Evolutionary conservation across 768 basidiomycete species (phyloP).

Genomic region (Boletus subparvulus): DNA sequence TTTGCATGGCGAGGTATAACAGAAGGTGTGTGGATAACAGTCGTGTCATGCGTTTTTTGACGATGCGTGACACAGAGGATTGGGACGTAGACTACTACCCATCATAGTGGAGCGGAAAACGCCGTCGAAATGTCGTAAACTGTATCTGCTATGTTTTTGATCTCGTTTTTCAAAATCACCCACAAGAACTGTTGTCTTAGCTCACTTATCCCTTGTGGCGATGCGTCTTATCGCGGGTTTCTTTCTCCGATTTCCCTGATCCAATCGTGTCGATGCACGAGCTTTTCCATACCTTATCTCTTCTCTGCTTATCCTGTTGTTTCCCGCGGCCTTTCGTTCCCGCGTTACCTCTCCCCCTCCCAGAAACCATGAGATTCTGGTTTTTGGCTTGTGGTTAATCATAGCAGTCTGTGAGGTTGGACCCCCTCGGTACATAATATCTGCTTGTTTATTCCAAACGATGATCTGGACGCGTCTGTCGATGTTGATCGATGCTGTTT

Average conservation of each 20-base stretch:
- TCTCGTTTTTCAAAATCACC: conserved; percentile 1
- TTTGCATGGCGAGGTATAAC: conserved; percentile 88
- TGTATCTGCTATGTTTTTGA: conserved; percentile 16
- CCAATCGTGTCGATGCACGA: neutral
- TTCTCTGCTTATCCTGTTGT: neutral
- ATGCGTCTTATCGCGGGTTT: conserved; percentile 1
- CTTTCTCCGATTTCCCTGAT: neutral
- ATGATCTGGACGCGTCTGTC: neutral
- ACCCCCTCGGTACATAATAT: conserved; percentile 4
- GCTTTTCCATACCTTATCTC: conserved; percentile 1
- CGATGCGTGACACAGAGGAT: conserved; percentile 34
- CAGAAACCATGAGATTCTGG: neutral
- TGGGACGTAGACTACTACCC: conserved; percentile 56
- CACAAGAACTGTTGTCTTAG: conserved; percentile 7
- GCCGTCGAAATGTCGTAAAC: neutral
- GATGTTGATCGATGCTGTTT: neutral
- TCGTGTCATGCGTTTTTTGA: neutral
- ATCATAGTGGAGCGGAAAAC: conserved; percentile 22
- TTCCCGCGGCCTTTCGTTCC: neutral
- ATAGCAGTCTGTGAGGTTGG: conserved; percentile 8
- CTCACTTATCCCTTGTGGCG: conserved; percentile 3
- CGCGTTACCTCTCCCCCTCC: conserved; percentile 3
- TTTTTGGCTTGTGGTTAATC: neutral
- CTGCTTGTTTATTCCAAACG: neutral
- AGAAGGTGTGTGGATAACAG: conserved; percentile 56